phyloP scores from a whole-genome alignment of 306 rosid species.

The Senna siamea region DNA sequence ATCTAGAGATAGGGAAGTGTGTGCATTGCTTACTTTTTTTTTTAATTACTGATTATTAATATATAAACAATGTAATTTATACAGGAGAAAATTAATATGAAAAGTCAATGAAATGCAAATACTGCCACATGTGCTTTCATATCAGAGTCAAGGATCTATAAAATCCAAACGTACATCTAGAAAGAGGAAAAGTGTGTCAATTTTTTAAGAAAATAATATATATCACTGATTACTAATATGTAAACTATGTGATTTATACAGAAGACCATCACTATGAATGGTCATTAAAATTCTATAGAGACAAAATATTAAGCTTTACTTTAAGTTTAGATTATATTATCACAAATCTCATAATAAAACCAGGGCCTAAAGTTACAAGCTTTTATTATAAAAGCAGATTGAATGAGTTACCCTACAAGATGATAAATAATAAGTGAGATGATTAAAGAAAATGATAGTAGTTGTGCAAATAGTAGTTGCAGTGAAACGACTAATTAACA shows the following conservation, averaged over 20 bases:
- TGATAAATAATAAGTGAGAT: background rate
- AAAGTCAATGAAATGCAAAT: background rate
- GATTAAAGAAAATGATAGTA: slow-evolving; percentile 13
- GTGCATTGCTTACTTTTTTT: background rate
- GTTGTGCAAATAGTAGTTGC: slow-evolving; percentile 7
- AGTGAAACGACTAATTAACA: slow-evolving; percentile 10
- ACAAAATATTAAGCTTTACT: slow-evolving; percentile 3
- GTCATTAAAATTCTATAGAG: background rate
- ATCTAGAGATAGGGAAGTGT: slow-evolving; percentile 9
- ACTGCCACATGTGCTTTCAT: background rate
- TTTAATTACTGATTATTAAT: background rate
- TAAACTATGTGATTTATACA: slow-evolving; percentile 6
- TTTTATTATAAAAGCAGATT: background rate
- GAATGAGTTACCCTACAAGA: slow-evolving; percentile 13
- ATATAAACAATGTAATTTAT: slow-evolving; percentile 1
- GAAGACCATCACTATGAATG: background rate
- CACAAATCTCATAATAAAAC: slow-evolving; percentile 13
- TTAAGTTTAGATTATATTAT: slow-evolving; percentile 1
- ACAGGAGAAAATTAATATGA: background rate
- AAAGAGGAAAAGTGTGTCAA: background rate
- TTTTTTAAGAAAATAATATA: background rate
- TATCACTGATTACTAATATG: background rate
- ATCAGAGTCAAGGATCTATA: slow-evolving; percentile 30
- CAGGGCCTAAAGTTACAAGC: slow-evolving; percentile 19
- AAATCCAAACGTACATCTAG: slow-evolving; percentile 28